A percentile compares a stretch with the other conserved stretches of the same genome.
Conservation (phyloP, 2,329 filamentous ascomycete species). For the Hymenoscyphus occultus region DNA sequence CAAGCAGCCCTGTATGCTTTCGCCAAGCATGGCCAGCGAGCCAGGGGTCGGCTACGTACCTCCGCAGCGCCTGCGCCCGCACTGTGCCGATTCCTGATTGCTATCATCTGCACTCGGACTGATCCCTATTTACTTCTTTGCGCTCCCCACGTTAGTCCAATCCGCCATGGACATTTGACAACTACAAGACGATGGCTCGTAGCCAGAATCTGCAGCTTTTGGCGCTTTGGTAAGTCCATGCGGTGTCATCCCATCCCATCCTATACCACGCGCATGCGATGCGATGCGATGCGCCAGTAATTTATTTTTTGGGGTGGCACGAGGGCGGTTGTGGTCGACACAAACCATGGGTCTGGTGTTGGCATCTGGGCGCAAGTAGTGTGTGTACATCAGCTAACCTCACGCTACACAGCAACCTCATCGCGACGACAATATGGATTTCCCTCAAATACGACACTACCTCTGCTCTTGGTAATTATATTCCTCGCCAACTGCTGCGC, state of each 20-base stretch:
- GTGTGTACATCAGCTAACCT: neutral
- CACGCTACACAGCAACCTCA: slow-evolving; percentile 9
- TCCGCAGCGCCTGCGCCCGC: too few relatives aligned
- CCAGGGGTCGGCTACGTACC: too few relatives aligned
- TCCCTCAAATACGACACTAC: slow-evolving; percentile 10
- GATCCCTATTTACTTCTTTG: neutral
- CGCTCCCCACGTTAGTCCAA: neutral
- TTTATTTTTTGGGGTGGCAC: neutral
- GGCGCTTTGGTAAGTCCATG: slow-evolving; percentile 8
- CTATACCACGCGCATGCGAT: too few relatives aligned
- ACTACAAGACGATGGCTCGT: slow-evolving; percentile 1
- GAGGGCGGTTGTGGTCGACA: too few relatives aligned
- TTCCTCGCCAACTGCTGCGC: neutral
- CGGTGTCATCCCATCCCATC: too few relatives aligned
- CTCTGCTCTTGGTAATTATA: slow-evolving; percentile 8
- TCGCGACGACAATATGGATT: slow-evolving; percentile 9
- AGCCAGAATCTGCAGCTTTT: slow-evolving; percentile 4
- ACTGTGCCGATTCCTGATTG: too few relatives aligned
- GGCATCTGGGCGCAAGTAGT: neutral
- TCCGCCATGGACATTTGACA: neutral
- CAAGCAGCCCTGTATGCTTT: too few relatives aligned
- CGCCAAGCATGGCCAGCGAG: too few relatives aligned
- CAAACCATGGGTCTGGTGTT: too few relatives aligned
- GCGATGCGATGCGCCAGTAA: neutral
- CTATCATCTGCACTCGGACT: too few relatives aligned